phyloP scores from a whole-genome alignment of 768 basidiomycete genomes.

The Cyclocybe cylindracea region DNA sequence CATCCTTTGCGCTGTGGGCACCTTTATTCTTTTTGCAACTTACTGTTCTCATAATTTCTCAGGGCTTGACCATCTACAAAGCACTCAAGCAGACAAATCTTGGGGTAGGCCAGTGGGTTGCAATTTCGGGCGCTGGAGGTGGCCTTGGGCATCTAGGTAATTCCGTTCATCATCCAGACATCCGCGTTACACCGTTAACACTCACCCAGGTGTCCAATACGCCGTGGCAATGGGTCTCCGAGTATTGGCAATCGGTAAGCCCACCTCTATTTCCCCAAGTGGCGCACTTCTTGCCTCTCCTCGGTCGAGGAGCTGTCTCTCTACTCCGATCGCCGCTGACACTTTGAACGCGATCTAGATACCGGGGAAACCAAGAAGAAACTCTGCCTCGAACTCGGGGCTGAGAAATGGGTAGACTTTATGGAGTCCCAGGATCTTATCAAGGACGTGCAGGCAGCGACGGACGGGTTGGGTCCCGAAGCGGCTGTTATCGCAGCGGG shows the following conservation, averaged over 20 bases:
- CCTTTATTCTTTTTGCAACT: neutral
- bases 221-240: slow-evolving; percentile 75
- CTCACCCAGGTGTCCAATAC: slow-evolving; percentile 67
- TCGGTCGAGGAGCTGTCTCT: neutral
- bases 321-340: no score
- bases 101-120: slow-evolving; percentile 68
- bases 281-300: neutral
- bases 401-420: slow-evolving; percentile 83
- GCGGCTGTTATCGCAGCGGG: slow-evolving; percentile 63
- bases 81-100: slow-evolving; percentile 67
- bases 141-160: slow-evolving; percentile 78
- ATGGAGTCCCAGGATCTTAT: slow-evolving; percentile 59
- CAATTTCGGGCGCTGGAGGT: slow-evolving; percentile 75
- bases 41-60: neutral
- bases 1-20: slow-evolving; percentile 68
- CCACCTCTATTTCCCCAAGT: neutral
- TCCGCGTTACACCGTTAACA: neutral
- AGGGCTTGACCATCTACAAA: slow-evolving; percentile 82
- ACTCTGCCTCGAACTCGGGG: slow-evolving; percentile 50
- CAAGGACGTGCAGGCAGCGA: slow-evolving; percentile 56
- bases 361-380: slow-evolving; percentile 71
- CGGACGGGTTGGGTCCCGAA: slow-evolving; percentile 72
- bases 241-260: slow-evolving; percentile 50
- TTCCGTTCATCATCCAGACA: neutral
- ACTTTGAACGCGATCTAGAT: slow-evolving; percentile 45